Evolutionary conservation across 805 yeast genomes (phyloP).

Genomic region (Candida anglica): DNA sequence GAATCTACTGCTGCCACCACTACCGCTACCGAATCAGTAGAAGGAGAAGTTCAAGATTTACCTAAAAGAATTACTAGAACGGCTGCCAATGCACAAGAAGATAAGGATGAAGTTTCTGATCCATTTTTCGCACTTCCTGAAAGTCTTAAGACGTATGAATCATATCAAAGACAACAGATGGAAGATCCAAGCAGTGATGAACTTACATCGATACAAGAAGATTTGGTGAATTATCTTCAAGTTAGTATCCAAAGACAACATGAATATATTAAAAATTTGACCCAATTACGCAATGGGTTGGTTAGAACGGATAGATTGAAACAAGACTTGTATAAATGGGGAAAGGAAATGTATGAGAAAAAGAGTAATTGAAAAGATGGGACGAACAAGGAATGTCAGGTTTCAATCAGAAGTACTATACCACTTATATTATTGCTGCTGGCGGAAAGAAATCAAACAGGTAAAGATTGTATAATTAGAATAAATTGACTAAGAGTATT

Average conservation of each 20-base stretch:
- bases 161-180: conserved; percentile 16
- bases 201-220: conserved; percentile 58
- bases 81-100: conserved; percentile 17
- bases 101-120: conserved; percentile 18
- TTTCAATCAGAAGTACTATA: no score
- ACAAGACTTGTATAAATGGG: conserved; percentile 73
- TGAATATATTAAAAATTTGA: conserved; percentile 79
- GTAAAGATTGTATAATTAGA: no score
- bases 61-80: conserved; percentile 23
- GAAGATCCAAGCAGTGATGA: conserved; percentile 20
- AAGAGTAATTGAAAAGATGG: conserved; percentile 15
- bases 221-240: conserved; percentile 38
- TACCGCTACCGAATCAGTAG: background rate
- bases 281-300: conserved; percentile 69
- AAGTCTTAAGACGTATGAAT: conserved; percentile 29
- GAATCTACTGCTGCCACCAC: background rate
- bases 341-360: conserved; percentile 69
- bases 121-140: conserved; percentile 57
- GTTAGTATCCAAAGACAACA: conserved; percentile 51
- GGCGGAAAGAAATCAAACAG: no score
- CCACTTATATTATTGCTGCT: no score
- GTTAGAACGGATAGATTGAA: conserved; percentile 76
- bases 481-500: no score
- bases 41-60: conserved; percentile 22
- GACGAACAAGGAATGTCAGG: background rate